phyloP scores from a whole-genome alignment of 2,329 filamentous ascomycete genomes.

The Gnomoniopsis sp. region DNA sequence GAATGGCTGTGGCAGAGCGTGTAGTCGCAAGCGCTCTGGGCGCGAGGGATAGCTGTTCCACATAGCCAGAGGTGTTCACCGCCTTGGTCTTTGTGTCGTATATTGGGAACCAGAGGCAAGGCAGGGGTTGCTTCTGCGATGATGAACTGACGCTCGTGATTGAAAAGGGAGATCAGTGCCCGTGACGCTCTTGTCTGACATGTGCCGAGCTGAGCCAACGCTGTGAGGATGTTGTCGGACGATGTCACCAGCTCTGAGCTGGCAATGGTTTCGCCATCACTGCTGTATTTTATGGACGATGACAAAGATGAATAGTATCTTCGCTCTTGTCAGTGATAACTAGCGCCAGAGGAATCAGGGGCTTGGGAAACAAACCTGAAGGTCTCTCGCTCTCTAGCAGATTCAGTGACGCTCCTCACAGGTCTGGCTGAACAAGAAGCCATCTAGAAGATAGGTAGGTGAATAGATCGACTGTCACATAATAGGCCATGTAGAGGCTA shows the following conservation, averaged over 20 bases:
- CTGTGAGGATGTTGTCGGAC: slow-evolving; percentile 27
- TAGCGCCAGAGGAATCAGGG: not conserved
- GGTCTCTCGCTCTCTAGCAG: not conserved
- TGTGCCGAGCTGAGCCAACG: slow-evolving; percentile 43
- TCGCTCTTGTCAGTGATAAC: not conserved
- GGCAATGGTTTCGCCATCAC: not conserved
- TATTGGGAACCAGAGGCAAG: not conserved
- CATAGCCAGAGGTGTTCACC: not conserved
- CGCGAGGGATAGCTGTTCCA: not conserved
- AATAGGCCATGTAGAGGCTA: no score
- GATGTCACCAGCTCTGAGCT: not conserved
- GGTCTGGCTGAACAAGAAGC: not conserved
- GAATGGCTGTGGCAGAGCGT: not conserved
- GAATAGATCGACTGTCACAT: no score
- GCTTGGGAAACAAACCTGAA: not conserved
- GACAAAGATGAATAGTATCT: not conserved
- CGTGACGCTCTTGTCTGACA: slow-evolving; percentile 38
- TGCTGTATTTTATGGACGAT: not conserved
- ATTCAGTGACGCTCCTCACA: not conserved
- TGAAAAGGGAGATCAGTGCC: slow-evolving; percentile 21
- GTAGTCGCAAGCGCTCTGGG: not conserved
- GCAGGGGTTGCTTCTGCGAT: slow-evolving; percentile 8
- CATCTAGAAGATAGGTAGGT: no score
- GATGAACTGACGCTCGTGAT: slow-evolving; percentile 4
- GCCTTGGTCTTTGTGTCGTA: not conserved